Percentiles rank a stretch among this genome's conserved stretches.
Conservation (phyloP, 1,139 yeast species). For the Taphrina wiesneri region DNA sequence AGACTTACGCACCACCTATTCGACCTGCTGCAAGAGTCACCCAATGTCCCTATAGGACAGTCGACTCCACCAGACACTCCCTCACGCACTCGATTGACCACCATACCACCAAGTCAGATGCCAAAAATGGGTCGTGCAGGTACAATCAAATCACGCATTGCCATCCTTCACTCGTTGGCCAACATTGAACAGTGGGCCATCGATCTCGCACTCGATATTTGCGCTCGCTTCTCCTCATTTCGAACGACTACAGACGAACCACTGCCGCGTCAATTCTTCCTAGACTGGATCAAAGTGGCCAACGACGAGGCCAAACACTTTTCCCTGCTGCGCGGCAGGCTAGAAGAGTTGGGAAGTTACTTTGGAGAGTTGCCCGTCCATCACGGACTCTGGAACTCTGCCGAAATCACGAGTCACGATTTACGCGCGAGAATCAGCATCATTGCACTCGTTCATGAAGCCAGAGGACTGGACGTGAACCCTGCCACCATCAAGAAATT, state of each 20-base stretch:
- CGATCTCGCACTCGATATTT: constrained; percentile 27
- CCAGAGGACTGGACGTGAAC: constrained; percentile 28
- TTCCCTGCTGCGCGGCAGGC: constrained; percentile 27
- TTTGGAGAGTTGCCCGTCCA: constrained; percentile 29
- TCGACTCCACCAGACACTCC: constrained; percentile 4
- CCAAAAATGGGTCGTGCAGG: constrained; percentile 23
- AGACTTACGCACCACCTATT: constrained; percentile 17
- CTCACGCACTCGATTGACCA: constrained; percentile 10
- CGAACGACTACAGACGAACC: neutral
- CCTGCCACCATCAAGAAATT: constrained; percentile 31
- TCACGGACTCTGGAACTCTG: constrained; percentile 28
- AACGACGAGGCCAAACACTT: constrained; percentile 32
- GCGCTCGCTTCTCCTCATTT: constrained; percentile 22
- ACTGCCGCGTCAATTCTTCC: constrained; percentile 30
- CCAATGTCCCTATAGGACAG: neutral
- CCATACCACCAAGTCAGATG: constrained; percentile 10
- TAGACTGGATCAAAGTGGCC: constrained; percentile 32
- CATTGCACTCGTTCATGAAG: constrained; percentile 28
- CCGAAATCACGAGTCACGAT: constrained; percentile 17
- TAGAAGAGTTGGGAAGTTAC: constrained; percentile 23
- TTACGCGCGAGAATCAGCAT: constrained; percentile 28
- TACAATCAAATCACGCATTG: constrained; percentile 21
- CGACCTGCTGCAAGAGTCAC: neutral
- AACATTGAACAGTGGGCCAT: constrained; percentile 32
- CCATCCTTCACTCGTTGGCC: constrained; percentile 27